Evolutionary conservation across 2,329 filamentous ascomycete genomes (phyloP).

Genomic region (Drechmeria coniospora): DNA sequence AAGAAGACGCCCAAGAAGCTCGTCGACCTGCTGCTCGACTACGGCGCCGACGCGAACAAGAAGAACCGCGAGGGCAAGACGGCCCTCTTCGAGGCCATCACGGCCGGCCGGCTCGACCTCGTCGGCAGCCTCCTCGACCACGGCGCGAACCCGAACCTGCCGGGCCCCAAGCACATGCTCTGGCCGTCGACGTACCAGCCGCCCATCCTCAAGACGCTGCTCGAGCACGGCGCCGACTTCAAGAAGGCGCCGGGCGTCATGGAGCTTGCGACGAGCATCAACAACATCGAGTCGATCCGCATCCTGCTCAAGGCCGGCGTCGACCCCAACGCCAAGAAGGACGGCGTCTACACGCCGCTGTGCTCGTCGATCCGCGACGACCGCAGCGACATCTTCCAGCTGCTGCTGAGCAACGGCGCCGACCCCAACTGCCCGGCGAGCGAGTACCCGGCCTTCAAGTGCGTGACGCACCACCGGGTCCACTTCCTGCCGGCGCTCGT

Average conservation of each 20-base stretch:
- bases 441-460: constrained; percentile 54
- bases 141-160: constrained; percentile 51
- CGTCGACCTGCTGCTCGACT: constrained; percentile 43
- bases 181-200: constrained; percentile 49
- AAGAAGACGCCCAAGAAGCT: constrained; percentile 38
- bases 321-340: constrained; percentile 46
- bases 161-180: constrained; percentile 52
- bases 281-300: constrained; percentile 45
- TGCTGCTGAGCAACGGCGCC: constrained; percentile 40
- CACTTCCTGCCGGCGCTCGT: constrained; percentile 45
- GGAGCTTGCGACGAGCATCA: constrained; percentile 47
- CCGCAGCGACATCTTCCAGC: constrained; percentile 42
- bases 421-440: constrained; percentile 47
- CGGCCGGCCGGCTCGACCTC: constrained; percentile 38
- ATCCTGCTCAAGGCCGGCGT: constrained; percentile 42
- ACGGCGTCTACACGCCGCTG: constrained; percentile 51
- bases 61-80: constrained; percentile 48
- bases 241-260: constrained; percentile 47
- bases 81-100: constrained; percentile 47
- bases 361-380: constrained; percentile 56
- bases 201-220: constrained; percentile 40
- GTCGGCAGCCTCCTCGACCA: constrained; percentile 35
- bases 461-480: constrained; percentile 47
- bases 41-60: constrained; percentile 40
- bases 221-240: constrained; percentile 41